Percentiles rank a stretch among this genome's conserved stretches.
Conservation (phyloP, 805 yeast genomes). For the Saccharomycopsis fodiens region DNA sequence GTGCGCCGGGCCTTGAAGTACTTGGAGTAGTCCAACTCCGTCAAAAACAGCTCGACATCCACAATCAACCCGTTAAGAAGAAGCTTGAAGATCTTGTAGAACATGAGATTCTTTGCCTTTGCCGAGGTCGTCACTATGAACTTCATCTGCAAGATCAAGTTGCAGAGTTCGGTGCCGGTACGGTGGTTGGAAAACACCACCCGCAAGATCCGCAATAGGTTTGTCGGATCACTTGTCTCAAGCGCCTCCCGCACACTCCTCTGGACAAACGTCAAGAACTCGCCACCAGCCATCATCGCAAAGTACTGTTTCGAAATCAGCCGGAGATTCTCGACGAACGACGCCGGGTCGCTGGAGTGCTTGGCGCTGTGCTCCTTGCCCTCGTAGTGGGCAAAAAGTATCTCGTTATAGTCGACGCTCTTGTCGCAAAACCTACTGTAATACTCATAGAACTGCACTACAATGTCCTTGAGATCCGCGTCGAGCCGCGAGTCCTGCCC, state of each 20-base stretch:
- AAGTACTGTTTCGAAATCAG: conserved; percentile 7
- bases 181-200: conserved; percentile 9
- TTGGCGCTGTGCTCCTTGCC: conserved; percentile 1
- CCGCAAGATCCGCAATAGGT: conserved; percentile 12
- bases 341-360: not conserved
- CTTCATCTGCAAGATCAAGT: conserved; percentile 14
- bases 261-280: conserved; percentile 10
- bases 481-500: conserved; percentile 5
- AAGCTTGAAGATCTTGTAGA: conserved; percentile 16
- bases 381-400: conserved; percentile 7
- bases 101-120: conserved; percentile 2
- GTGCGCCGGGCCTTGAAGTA: conserved; percentile 7
- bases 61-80: conserved; percentile 13
- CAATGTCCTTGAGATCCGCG: conserved; percentile 2
- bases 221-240: conserved; percentile 2
- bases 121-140: conserved; percentile 7
- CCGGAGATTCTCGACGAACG: conserved; percentile 1
- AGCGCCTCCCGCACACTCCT: conserved; percentile 12
- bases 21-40: conserved; percentile 8
- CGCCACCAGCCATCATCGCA: conserved; percentile 5
- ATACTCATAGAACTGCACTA: conserved; percentile 10
- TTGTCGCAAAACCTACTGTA: conserved; percentile 11
- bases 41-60: conserved; percentile 16
- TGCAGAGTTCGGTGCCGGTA: conserved; percentile 10
- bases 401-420: conserved; percentile 11